These are phyloP conservation scores for Alternaria sp. DNA, from an alignment of 2,329 filamentous ascomycete genomes.

Conservation along the genomic window DNA sequence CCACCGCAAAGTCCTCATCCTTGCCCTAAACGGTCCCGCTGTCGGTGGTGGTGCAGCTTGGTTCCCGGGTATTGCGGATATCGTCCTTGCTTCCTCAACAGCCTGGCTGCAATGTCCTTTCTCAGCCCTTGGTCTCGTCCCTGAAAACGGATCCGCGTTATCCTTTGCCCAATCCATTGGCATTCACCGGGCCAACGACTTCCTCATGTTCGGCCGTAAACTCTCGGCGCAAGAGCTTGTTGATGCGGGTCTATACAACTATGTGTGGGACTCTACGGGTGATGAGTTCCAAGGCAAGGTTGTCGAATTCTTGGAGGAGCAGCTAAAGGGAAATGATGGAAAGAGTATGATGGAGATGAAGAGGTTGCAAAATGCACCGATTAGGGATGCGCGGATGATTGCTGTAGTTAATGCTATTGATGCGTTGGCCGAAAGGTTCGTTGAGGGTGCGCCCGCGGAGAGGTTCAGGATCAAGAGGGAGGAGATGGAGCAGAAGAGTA, in stretches of 20 bases:
- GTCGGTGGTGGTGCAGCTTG: conserved; percentile 62
- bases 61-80: conserved; percentile 60
- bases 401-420: conserved; percentile 59
- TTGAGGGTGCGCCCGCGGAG: conserved; percentile 56
- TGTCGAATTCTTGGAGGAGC: conserved; percentile 52
- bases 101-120: conserved; percentile 61
- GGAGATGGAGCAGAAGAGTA: conserved; percentile 47
- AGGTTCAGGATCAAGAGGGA: conserved; percentile 55
- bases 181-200: conserved; percentile 61
- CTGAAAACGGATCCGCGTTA: conserved; percentile 58
- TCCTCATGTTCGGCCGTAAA: conserved; percentile 62
- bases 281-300: conserved; percentile 56
- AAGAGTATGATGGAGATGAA: conserved; percentile 63
- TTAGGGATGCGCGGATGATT: conserved; percentile 55
- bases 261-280: conserved; percentile 52
- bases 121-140: conserved; percentile 58
- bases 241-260: conserved; percentile 57
- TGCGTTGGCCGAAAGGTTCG: conserved; percentile 59
- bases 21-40: conserved; percentile 60
- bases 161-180: conserved; percentile 59
- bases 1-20: conserved; percentile 60
- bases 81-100: conserved; percentile 56
- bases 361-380: conserved; percentile 58
- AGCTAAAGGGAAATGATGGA: conserved; percentile 58
- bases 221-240: conserved; percentile 55